Percentiles rank a stretch among this genome's conserved stretches.
Conservation (phyloP, 2,329 filamentous ascomycete genomes). For the Pseudophaeomoniella oleicola region DNA sequence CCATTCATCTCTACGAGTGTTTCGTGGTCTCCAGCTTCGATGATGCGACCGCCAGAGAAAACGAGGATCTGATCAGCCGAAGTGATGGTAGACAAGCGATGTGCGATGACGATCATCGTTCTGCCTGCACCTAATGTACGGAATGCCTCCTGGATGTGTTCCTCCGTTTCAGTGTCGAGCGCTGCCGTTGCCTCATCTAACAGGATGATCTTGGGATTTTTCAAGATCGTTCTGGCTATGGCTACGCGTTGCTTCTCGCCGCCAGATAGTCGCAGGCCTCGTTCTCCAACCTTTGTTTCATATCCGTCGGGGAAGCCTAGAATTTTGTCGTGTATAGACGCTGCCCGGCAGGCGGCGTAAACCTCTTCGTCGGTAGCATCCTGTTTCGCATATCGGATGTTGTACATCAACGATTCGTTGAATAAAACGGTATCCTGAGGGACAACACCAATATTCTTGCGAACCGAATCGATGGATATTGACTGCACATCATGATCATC, state of each 20-base stretch:
- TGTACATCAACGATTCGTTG: constrained; percentile 92
- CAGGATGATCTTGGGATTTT: constrained; percentile 82
- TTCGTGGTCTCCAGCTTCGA: constrained; percentile 65
- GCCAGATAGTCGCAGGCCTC: constrained; percentile 71
- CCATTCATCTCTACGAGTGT: constrained; percentile 55
- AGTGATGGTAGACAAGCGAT: constrained; percentile 73
- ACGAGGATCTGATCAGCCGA: constrained; percentile 77
- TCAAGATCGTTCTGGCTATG: constrained; percentile 84
- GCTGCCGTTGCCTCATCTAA: constrained; percentile 88
- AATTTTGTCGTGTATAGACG: constrained; percentile 87
- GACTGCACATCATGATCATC: constrained; percentile 75
- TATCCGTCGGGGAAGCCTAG: constrained; percentile 79
- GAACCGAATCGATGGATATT: constrained; percentile 84
- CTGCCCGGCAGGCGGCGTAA: constrained; percentile 65
- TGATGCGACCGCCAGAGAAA: constrained; percentile 59
- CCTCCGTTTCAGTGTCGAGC: constrained; percentile 80
- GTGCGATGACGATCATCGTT: constrained; percentile 89
- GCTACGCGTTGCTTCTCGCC: constrained; percentile 90
- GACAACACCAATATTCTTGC: constrained; percentile 83
- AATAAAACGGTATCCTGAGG: constrained; percentile 93
- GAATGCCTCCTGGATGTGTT: constrained; percentile 80
- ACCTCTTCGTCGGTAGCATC: constrained; percentile 68
- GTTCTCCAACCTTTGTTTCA: constrained; percentile 78
- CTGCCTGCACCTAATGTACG: constrained; percentile 68
- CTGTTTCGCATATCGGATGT: constrained; percentile 78